Evolutionary conservation across 2,329 filamentous ascomycete species (phyloP).

Genomic region (Xylariaceae sp.): DNA sequence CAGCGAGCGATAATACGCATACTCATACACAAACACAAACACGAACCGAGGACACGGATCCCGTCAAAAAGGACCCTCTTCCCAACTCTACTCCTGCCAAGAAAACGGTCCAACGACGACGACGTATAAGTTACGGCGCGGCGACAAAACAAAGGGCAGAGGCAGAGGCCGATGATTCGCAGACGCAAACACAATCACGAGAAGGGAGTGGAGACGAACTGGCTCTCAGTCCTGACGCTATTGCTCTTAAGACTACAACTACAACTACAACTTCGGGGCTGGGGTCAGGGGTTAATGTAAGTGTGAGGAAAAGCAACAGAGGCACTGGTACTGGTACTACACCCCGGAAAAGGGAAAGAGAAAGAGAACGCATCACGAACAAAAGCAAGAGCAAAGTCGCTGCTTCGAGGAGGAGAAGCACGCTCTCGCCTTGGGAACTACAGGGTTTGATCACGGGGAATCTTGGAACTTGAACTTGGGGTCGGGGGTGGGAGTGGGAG

Average conservation of each 20-base stretch:
- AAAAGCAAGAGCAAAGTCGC: conserved; percentile 47
- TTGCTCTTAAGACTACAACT: not conserved
- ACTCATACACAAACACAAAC: conserved; percentile 10
- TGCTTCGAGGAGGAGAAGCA: conserved; percentile 63
- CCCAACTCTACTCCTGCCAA: not conserved
- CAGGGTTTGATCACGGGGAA: conserved; percentile 58
- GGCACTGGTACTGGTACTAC: not conserved
- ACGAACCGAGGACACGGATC: conserved; percentile 20
- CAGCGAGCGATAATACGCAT: conserved; percentile 17
- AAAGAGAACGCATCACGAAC: conserved; percentile 34
- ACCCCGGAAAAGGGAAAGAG: too few species aligned
- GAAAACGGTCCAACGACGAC: not conserved
- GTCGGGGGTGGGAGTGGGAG: conserved; percentile 24
- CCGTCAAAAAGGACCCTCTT: conserved; percentile 23
- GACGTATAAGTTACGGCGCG: conserved; percentile 9
- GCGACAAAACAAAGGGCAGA: not conserved
- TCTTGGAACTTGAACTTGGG: too few species aligned
- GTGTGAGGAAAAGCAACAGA: not conserved
- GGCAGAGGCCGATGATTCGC: too few species aligned
- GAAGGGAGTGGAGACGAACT: conserved; percentile 7
- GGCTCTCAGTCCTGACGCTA: too few species aligned
- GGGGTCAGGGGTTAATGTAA: not conserved
- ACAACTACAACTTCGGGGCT: not conserved
- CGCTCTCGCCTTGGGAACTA: conserved; percentile 69
- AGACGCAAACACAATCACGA: not conserved